Evolutionary conservation across 83 land plant genomes (phyloP).

Genomic region (Picea mariana): DNA sequence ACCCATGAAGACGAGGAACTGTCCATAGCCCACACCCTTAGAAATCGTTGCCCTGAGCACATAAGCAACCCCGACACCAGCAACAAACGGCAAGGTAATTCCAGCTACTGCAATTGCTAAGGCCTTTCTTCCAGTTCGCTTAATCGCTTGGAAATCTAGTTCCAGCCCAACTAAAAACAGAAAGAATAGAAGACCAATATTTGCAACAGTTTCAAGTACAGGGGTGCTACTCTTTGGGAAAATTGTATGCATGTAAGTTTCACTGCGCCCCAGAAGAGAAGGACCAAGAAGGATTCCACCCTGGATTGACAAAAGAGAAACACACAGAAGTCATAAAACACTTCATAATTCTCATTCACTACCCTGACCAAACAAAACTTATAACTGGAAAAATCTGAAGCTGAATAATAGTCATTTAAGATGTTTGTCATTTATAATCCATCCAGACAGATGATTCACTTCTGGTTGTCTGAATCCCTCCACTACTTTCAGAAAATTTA

Average conservation of each 20-base stretch:
- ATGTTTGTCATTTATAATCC: no score
- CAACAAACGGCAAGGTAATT: slow-evolving; percentile 53
- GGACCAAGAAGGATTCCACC: slow-evolving; percentile 82
- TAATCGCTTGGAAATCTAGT: slow-evolving; percentile 44
- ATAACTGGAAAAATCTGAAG: no score
- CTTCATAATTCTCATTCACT: no score
- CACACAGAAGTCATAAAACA: no score
- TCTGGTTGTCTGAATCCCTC: no score
- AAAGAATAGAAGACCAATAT: slow-evolving; percentile 77
- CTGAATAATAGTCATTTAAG: no score
- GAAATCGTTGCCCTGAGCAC: slow-evolving; percentile 43
- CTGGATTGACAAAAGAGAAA: slow-evolving; percentile 13
- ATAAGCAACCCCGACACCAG: slow-evolving; percentile 56
- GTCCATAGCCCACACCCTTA: slow-evolving; percentile 31
- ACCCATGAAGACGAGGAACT: slow-evolving; percentile 76
- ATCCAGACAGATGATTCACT: no score
- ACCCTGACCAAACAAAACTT: no score
- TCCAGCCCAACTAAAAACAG: slow-evolving; percentile 78
- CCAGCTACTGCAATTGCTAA: slow-evolving; percentile 60
- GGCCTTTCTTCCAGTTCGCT: slow-evolving; percentile 61
- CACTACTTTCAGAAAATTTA: no score
- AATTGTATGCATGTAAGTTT: slow-evolving; percentile 27
- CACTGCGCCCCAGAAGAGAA: slow-evolving; percentile 57
- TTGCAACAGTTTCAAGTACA: slow-evolving; percentile 64
- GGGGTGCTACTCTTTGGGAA: slow-evolving; percentile 48